Evolutionary conservation across 768 basidiomycete genomes (phyloP), one percentile per base, ranked within the genome.

Genomic region (Tulasnella sp.): DNA sequence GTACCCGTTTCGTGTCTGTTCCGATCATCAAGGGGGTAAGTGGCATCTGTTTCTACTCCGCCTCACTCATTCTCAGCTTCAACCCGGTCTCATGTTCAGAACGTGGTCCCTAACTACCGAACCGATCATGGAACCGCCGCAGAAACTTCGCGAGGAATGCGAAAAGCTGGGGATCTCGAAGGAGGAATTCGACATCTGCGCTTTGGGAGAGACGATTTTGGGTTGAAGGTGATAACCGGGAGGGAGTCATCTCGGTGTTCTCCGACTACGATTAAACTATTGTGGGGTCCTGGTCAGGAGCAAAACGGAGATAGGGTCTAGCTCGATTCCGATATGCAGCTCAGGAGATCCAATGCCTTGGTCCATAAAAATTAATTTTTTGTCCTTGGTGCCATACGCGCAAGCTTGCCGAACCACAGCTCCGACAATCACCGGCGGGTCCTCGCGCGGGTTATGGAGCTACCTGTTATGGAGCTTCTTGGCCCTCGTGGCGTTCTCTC

Each of bases 111-210:
- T 83, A 12, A 83, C 82, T 0, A 60, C 72, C n/a, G 83, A 84
- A 72, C 82, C 84, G 9, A 84, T 87, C 75, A 84, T 85, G 76
- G 87, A 88, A 80, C 87, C 87, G 34, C 86, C 86, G 18, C 82
- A 84, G 76, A 80, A 83, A 54, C 83, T 88, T 18, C 84, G 84
- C 20, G 82, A 81, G 9, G 86, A 86, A 16, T 82, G 85, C 37
- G 83, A 84, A 64, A 79, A 82, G 77, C 75, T 85, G 2, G 86
- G 86, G 0, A 81, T 88, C 58, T 44, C 82, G 11, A 83, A 85
- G 54, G 83, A 83, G 1, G 83, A 84, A 73, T 88, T 88, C 75
- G 83, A 82, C 14, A 83, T 85, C 20, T 82, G 83, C 40, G 85
- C 83, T 3, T 84, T 87, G n/a, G 60, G 60, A 24, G 60, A 64